Evolutionary conservation across 2,329 filamentous ascomycete genomes (phyloP), one percentile per base, ranked within the genome.

Genomic region (Aureobasidium mangrovei): DNA sequence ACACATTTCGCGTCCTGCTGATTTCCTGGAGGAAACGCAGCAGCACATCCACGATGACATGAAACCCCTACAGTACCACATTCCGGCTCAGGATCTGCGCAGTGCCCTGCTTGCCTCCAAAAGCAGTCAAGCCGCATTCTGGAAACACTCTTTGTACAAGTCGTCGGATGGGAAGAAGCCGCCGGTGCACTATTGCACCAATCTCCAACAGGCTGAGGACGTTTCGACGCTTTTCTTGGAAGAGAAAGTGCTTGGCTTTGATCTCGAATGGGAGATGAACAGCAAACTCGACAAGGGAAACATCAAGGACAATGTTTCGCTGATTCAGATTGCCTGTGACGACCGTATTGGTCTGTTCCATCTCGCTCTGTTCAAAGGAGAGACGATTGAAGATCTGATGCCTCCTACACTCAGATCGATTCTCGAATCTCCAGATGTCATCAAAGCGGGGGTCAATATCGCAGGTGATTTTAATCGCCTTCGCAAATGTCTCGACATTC

Each of bases 291-390:
- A 47, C 3, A 44, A 44, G 7, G 35, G 57, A 10, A 74, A 76
- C 3, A 70, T 83, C 3, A 84, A 86, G 59, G 74, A 78, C 49
- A 88, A 90, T 57, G 80, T 94, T 5, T 91, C 87, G 0, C 70
- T 96, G 36, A 84, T 96, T 41, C 91, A 96, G 68, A 68, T 96
- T 26, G 88, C 91, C 1, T 86, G 82, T 57, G 80, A 86, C 41
- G 81, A 84, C 58, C 84, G 82, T 10, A 84, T 96, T 46, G 88
- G 78, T 0, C 77, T 96, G 0, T 91, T 95, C 60, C 91, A 96
- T 60, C 69, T 95, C 51, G 85, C 88, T 2, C 61, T 83, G 2
- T 74, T 75, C 57, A 45, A 61, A 24, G 73, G 73, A 1, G 67
- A 67, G 10, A 69, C 66, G 0, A 58, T 62, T 0, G 67, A 72